Evolutionary conservation across 2,329 filamentous ascomycete species (phyloP), one percentile per base, ranked within the genome.

Genomic region (Cladosporium sp.): DNA sequence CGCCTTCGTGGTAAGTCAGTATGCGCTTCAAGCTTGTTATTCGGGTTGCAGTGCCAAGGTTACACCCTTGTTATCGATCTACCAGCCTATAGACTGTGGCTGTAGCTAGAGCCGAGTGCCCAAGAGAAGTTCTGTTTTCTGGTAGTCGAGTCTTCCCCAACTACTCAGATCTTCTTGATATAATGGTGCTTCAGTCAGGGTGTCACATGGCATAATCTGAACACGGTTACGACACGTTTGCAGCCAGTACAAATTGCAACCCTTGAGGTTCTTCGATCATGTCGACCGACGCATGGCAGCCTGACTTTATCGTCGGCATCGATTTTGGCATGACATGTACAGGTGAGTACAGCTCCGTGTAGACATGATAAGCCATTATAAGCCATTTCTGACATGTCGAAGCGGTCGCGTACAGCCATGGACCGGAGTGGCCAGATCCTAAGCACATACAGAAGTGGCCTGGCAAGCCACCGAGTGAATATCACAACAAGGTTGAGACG

Each of bases 391-490:
- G 13, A 39, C 36, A 39, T 17, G 13, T 39, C 6, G 3, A 32
- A 51, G 61, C 58, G 19, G 61, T 61, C 1, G 61, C 61, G 53
- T 64, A 58, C 59, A 39, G 36, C 36, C 4, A 39, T 9, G 36
- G 36, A 9, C 36, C 60, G 17, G 60, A 66, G 8, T 64, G 62
- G 61, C 17, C 36, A 5, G 59, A 59, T 34, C 60, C 59, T 2
- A 65, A 54, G 32, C 53, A 60, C 6, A 65, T 64, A 24, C 56
- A 60, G 36, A 49, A 59, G 15, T 66, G 64, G 64, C 63, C 63
- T 17, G 62, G 64, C 12, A 59, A 54, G 24, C 51, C 49, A 9
- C 45, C 35, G 3, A 40, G 57, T 34, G 61, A 62, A 55, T 51
- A 51, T 4, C 56, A 50, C n/a, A 63, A 60, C 51, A 66, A 66